Evolutionary conservation across 768 basidiomycete species (phyloP), one percentile per base, ranked within the genome.

Genomic region (Boletus vermiculosoides): DNA sequence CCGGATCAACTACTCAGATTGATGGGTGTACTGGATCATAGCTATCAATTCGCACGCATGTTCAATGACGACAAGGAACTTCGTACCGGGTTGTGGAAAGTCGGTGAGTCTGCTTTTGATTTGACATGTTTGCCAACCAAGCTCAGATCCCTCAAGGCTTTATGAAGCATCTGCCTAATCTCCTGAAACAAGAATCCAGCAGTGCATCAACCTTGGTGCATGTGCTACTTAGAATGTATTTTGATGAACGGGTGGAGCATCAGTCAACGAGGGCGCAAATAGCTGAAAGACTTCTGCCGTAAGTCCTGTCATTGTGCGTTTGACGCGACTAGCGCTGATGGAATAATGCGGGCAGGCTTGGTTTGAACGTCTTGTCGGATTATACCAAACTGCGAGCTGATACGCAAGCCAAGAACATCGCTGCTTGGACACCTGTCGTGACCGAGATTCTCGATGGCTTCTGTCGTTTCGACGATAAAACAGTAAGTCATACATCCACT

Each of bases 31-130:
- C 81, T 99, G 51, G 94, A 97, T 71, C 94, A 98, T 64, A 95
- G 93, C 64, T 99, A 98, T 76, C 92, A 94, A 68, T 99, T 99
- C 66, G 97, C 97, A 12, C 84, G 95, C 55, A 85, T 86, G 73
- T 99, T 99, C 78, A 99, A 99, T 68, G 97, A 97, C 50, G 94
- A 98, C 72, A 97, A 96, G 76, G 97, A 98, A 48, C 80, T 99
- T 34, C 83, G 97, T 15, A 98, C 94, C 45, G 94, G 92, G 5
- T 77, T 99, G 55, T 99, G 97, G 97, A 98, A 96, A 97, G 97
- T 98, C 66, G 96, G 95, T 93, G 59, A 74, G 95, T 86, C 34
- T 15, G 41, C 45, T 45, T 46, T 39, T 37, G 42, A 30, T 54
- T 41, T 25, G 30, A 49, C 36, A 25, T 45, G 9, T 47, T 23